phyloP scores from a whole-genome alignment of 805 yeast species.

The Yarrowia sp. region DNA sequence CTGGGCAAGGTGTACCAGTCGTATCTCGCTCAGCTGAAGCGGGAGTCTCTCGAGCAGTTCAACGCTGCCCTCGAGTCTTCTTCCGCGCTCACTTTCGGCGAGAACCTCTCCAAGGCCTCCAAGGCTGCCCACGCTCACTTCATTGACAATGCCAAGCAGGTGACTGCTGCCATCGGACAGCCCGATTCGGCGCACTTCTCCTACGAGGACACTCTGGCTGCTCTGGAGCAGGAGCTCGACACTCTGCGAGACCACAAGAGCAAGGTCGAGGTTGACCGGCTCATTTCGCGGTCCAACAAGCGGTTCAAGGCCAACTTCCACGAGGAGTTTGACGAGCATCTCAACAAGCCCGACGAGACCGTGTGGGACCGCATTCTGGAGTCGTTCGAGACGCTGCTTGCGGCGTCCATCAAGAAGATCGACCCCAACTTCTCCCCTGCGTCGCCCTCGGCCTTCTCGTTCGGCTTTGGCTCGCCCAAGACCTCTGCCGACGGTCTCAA shows the following conservation, averaged over 20 bases:
- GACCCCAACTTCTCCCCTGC: constrained; percentile 28
- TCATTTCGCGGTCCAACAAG: constrained; percentile 41
- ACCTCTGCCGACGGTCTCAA: constrained; percentile 13
- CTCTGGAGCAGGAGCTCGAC: constrained; percentile 39
- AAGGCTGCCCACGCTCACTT: constrained; percentile 36
- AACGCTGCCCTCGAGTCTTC: constrained; percentile 29
- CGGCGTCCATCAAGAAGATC: constrained; percentile 40
- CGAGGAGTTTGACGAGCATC: constrained; percentile 49
- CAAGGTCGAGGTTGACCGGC: constrained; percentile 44
- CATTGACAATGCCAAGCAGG: constrained; percentile 39
- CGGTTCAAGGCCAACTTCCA: constrained; percentile 32
- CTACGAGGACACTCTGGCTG: constrained; percentile 32
- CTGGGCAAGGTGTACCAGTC: constrained; percentile 31
- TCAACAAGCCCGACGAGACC: constrained; percentile 50
- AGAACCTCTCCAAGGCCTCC: constrained; percentile 35
- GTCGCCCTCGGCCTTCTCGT: background rate
- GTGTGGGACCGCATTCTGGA: constrained; percentile 61
- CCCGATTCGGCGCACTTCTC: constrained; percentile 38
- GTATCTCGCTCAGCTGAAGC: constrained; percentile 6
- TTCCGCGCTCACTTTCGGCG: constrained; percentile 33
- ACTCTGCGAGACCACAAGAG: constrained; percentile 39
- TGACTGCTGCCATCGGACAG: constrained; percentile 34
- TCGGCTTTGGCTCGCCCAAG: constrained; percentile 8
- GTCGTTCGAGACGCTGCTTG: constrained; percentile 45
- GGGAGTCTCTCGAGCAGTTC: constrained; percentile 12